phyloP scores from a whole-genome alignment of 345 rosid species.

The Acer saccharum region DNA sequence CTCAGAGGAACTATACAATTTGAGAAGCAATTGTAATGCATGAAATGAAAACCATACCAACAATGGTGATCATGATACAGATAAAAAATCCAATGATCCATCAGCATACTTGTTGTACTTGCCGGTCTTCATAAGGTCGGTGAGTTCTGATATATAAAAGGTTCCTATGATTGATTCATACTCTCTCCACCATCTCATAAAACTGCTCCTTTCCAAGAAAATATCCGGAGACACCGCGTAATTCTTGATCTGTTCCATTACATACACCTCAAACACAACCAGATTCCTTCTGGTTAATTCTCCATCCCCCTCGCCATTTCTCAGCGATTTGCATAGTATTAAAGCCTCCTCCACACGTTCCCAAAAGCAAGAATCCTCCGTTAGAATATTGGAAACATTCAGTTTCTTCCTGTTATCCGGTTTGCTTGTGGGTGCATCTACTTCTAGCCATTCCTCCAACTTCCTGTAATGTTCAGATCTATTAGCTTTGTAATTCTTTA shows the following conservation, averaged over 20 bases:
- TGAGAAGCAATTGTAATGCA: background rate
- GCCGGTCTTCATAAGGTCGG: slow-evolving; percentile 39
- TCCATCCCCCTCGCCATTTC: slow-evolving; percentile 11
- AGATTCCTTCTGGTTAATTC: slow-evolving; percentile 17
- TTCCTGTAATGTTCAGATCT: slow-evolving; percentile 50
- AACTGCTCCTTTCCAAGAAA: slow-evolving; percentile 58
- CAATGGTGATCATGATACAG: too few relatives aligned
- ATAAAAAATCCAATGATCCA: slow-evolving; percentile 13
- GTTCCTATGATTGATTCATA: slow-evolving; percentile 34
- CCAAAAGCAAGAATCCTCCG: slow-evolving; percentile 85
- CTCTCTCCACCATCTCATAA: slow-evolving; percentile 69
- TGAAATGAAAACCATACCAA: background rate
- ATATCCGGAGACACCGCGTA: slow-evolving; percentile 65
- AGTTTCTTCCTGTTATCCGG: slow-evolving; percentile 1
- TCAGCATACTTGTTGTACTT: slow-evolving; percentile 31
- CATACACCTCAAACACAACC: slow-evolving; percentile 39
- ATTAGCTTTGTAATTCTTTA: slow-evolving; percentile 25
- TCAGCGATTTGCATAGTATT: slow-evolving; percentile 22
- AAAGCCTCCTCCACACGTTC: slow-evolving; percentile 73
- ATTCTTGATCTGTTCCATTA: slow-evolving; percentile 36
- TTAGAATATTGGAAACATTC: slow-evolving; percentile 33
- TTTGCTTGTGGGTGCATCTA: background rate
- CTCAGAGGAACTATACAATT: background rate
- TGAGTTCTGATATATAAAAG: slow-evolving; percentile 28
- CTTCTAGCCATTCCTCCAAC: slow-evolving; percentile 52